Evolutionary conservation across 2,329 filamentous ascomycete genomes (phyloP).

Genomic region (Coleophoma cylindrospora): DNA sequence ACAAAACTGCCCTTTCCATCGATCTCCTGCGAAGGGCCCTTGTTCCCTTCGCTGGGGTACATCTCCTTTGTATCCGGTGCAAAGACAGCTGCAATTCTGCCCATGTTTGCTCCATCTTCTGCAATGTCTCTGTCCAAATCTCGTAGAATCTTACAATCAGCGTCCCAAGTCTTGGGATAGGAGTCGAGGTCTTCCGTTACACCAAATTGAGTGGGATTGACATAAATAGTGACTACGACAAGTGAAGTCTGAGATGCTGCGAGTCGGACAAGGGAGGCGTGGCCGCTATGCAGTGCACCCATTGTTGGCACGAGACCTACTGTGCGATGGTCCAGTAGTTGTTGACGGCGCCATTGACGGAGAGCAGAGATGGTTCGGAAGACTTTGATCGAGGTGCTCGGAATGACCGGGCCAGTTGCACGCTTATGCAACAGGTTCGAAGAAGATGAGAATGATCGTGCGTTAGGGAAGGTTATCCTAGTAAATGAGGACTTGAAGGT

Average conservation of each 20-base stretch:
- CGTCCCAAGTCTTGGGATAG: slow-evolving; percentile 87
- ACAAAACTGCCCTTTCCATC: slow-evolving; percentile 84
- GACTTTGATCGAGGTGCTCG: slow-evolving; percentile 58
- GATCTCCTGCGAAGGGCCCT: slow-evolving; percentile 59
- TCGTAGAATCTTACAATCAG: slow-evolving; percentile 64
- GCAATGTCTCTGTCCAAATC: slow-evolving; percentile 68
- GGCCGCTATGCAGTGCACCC: slow-evolving; percentile 92
- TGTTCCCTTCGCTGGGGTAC: slow-evolving; percentile 72
- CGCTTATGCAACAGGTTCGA: slow-evolving; percentile 7
- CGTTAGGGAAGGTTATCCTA: neutral
- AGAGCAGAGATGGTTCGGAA: slow-evolving; percentile 72
- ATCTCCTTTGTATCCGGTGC: slow-evolving; percentile 78
- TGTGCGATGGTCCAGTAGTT: slow-evolving; percentile 61
- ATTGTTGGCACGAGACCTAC: slow-evolving; percentile 94
- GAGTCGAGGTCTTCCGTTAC: slow-evolving; percentile 79
- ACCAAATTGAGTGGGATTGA: slow-evolving; percentile 97
- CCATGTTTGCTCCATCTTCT: slow-evolving; percentile 48
- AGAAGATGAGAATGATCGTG: slow-evolving; percentile 8
- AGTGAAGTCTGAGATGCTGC: slow-evolving; percentile 81
- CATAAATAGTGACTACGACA: slow-evolving; percentile 87
- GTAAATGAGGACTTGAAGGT: neutral
- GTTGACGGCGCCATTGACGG: slow-evolving; percentile 62
- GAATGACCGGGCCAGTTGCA: slow-evolving; percentile 30
- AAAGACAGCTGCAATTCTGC: slow-evolving; percentile 77
- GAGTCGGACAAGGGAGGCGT: slow-evolving; percentile 77